Evolutionary conservation across 2,329 filamentous ascomycete species (phyloP), one percentile per base, ranked within the genome.

Genomic region (Diaporthe caulivora): DNA sequence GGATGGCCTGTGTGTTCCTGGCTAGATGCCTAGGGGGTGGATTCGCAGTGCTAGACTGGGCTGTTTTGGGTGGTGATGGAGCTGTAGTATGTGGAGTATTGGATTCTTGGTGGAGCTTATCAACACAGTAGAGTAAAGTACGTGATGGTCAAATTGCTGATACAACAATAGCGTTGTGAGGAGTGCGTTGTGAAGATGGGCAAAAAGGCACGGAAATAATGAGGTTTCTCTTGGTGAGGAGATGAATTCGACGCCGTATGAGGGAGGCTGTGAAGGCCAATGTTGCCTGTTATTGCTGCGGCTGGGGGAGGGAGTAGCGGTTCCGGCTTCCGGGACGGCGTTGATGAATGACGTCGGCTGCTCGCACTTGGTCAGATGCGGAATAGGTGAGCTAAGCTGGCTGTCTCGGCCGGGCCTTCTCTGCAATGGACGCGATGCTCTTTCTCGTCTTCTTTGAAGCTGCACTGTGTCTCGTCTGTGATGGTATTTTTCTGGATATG

Each of bases 341-440:
- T 53, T 53, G 62, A 53, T 47, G 62, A 47, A 67, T 67, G 62
- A 67, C 62, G 62, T 67, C 62, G 62, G 17, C 44, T 6, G n/a
- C 31, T 37, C 47, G 31, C 62, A 18, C 47, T 53, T 53, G 62
- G 47, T 53, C 62, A 67, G 47, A 67, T 40, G 10, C 21, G 62
- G 62, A 53, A 40, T 53, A 67, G n/a, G n/a, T n/a, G n/a, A n/a
- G 11, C 6, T 40, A 40, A 34, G 47, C 31, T 53, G 44, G 29
- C 37, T 71, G 44, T 42, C n/a, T 47, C 40, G 58, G 58, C 47
- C 8, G 37, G 17, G 4, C 21, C 44, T 49, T 47, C 44, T 44
- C 29, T n/a, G n/a, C n/a, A 9, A 64, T 21, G 42, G 7, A 42
- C 31, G 40, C 40, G 18, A 31, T 47, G 40, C 9, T 42, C 8